A percentile compares a stretch with the other conserved stretches of the same genome.
Evolutionary conservation across 2,329 filamentous ascomycete species (phyloP).

Genomic region (Aspergillus fumigatus): DNA sequence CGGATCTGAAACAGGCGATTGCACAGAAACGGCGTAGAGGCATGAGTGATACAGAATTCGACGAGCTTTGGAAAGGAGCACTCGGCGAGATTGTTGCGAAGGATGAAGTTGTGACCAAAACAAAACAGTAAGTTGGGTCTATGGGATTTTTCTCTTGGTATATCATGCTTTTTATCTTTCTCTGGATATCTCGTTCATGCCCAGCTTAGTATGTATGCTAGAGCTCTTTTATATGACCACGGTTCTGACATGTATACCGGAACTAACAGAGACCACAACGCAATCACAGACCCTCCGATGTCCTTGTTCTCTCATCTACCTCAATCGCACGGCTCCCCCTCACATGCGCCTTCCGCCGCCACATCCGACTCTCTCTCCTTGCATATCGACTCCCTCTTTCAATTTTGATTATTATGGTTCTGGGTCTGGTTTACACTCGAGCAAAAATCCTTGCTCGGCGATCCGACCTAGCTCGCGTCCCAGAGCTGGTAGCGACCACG

Average conservation of each 20-base stretch:
- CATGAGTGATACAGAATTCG: slow-evolving; percentile 83
- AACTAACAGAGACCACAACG: slow-evolving; percentile 82
- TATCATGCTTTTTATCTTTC: slow-evolving; percentile 17
- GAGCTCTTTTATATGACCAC: slow-evolving; percentile 22
- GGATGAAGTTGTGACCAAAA: slow-evolving; percentile 56
- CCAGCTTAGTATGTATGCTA: background rate
- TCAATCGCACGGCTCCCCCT: slow-evolving; percentile 90
- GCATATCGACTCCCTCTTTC: slow-evolving; percentile 49
- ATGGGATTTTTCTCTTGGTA: slow-evolving; percentile 13
- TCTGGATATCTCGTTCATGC: background rate
- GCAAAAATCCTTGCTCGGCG: slow-evolving; percentile 59
- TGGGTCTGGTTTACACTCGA: slow-evolving; percentile 58
- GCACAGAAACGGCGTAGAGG: slow-evolving; percentile 72
- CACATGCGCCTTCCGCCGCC: slow-evolving; percentile 49
- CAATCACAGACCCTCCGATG: slow-evolving; percentile 67
- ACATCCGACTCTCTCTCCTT: slow-evolving; percentile 46
- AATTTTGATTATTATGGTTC: slow-evolving; percentile 42
- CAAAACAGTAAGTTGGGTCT: slow-evolving; percentile 55
- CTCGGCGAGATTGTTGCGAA: slow-evolving; percentile 48
- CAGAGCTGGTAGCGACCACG: slow-evolving; percentile 76
- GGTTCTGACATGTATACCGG: slow-evolving; percentile 48
- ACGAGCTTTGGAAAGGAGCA: slow-evolving; percentile 64
- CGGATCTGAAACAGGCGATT: slow-evolving; percentile 73
- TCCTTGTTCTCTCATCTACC: slow-evolving; percentile 70
- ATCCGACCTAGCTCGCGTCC: slow-evolving; percentile 67